A percentile compares a stretch with the other conserved stretches of the same genome.
These are phyloP conservation scores for Eucalyptus erythrocorys DNA, from an alignment of 345 rosid species.

Conservation along the genomic window DNA sequence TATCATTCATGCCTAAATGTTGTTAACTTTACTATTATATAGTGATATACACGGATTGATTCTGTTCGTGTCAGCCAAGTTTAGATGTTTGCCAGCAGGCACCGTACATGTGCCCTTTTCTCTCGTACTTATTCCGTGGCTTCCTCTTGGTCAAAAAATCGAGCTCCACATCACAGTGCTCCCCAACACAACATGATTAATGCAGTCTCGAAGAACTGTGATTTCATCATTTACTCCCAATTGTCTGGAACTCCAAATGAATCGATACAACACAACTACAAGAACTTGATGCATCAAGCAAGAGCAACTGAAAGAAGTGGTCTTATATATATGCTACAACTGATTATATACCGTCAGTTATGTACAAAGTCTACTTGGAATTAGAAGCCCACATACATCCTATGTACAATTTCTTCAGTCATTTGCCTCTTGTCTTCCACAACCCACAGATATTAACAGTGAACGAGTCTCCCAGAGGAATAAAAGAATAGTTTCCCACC, in stretches of 20 bases:
- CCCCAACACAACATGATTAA: not conserved
- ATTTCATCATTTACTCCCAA: not conserved
- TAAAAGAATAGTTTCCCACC: conserved; percentile 40
- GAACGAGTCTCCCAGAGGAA: conserved; percentile 12
- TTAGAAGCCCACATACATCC: not conserved
- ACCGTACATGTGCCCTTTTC: not conserved
- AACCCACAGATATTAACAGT: conserved; percentile 23
- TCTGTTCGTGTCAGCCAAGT: not conserved
- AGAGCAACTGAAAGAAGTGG: not conserved
- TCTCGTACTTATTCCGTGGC: not conserved
- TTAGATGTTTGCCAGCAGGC: not conserved
- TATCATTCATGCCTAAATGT: not conserved
- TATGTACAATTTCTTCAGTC: not conserved
- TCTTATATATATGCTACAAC: not conserved
- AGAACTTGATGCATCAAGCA: not conserved
- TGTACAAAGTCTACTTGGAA: not conserved
- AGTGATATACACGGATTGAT: not conserved
- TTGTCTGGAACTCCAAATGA: not conserved
- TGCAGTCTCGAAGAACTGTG: not conserved
- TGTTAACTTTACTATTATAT: not conserved
- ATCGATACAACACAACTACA: not conserved
- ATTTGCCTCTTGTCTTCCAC: not conserved
- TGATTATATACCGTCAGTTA: not conserved
- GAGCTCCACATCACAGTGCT: not conserved
- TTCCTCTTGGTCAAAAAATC: not conserved